phyloP scores from a whole-genome alignment of 768 basidiomycete species.

The Tulasnella sp. region DNA sequence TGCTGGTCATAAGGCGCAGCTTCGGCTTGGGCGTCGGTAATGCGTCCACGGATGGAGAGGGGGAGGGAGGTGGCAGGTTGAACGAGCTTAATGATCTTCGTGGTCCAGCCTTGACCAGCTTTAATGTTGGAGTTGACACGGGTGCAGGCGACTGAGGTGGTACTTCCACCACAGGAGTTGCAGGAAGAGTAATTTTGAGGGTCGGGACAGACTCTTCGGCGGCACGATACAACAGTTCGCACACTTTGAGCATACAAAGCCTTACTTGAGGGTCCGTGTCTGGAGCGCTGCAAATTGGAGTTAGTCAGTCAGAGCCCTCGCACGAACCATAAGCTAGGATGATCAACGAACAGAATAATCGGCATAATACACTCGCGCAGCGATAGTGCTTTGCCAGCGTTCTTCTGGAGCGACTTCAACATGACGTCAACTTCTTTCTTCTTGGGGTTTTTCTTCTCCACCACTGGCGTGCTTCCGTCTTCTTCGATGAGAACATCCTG shows the following conservation, averaged over 20 bases:
- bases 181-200: conserved; percentile 74
- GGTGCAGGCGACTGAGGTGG: conserved; percentile 44
- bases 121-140: conserved; percentile 35
- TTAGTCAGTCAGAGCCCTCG: background rate
- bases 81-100: conserved; percentile 3
- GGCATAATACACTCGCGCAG: conserved; percentile 78
- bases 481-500: conserved; percentile 87
- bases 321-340: background rate
- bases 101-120: conserved; percentile 14
- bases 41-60: conserved; percentile 10
- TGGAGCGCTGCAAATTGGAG: conserved; percentile 50
- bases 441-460: conserved; percentile 62
- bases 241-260: conserved; percentile 86
- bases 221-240: conserved; percentile 81
- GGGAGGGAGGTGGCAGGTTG: background rate
- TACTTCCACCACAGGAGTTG: conserved; percentile 65
- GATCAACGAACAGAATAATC: conserved; percentile 63
- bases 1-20: conserved; percentile 10
- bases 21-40: conserved; percentile 21
- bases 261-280: conserved; percentile 84
- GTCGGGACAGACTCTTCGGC: conserved; percentile 81
- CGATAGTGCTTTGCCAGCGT: conserved; percentile 68
- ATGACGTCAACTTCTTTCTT: conserved; percentile 79
- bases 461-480: conserved; percentile 69
- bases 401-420: conserved; percentile 84